These are phyloP conservation scores for Ascochyta clinopodiicola DNA, from an alignment of 2,329 filamentous ascomycete species.

Conservation along the genomic window DNA sequence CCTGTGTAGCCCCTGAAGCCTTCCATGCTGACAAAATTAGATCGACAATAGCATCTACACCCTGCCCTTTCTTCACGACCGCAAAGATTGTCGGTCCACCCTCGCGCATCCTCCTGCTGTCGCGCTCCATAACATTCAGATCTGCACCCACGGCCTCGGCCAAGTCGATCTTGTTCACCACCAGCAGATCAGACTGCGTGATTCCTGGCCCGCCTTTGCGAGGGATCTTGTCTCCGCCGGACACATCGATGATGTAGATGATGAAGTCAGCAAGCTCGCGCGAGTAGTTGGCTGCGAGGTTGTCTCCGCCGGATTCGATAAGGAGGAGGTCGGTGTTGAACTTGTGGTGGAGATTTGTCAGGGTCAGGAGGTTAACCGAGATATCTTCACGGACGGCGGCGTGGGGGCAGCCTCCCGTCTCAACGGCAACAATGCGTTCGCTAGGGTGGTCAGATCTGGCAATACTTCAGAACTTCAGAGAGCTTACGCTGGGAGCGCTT, in stretches of 20 bases:
- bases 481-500: constrained; percentile 73
- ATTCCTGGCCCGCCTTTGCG: constrained; percentile 96
- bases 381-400: constrained; percentile 98
- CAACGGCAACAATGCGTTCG: constrained; percentile 88
- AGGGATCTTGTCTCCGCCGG: constrained; percentile 94
- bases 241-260: constrained; percentile 98
- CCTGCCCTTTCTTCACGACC: constrained; percentile 92
- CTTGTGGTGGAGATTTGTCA: constrained; percentile 83
- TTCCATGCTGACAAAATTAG: constrained; percentile 92
- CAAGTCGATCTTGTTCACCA: constrained; percentile 97
- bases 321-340: constrained; percentile 85
- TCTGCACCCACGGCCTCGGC: constrained; percentile 91
- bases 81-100: constrained; percentile 95
- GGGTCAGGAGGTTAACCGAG: constrained; percentile 86
- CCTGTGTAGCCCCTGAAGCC: constrained; percentile 73
- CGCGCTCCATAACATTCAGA: constrained; percentile 89
- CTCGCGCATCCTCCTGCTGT: constrained; percentile 91
- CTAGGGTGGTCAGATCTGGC: constrained; percentile 15
- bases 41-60: constrained; percentile 84
- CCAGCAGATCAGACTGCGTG: constrained; percentile 89
- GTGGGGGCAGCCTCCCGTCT: constrained; percentile 96
- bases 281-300: constrained; percentile 95
- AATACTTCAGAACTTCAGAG: neutral
- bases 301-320: constrained; percentile 95
- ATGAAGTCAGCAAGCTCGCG: constrained; percentile 96